Base-by-base conservation (phyloP, 2,329 filamentous ascomycete genomes). In the Biscogniauxia sp. region DNA sequence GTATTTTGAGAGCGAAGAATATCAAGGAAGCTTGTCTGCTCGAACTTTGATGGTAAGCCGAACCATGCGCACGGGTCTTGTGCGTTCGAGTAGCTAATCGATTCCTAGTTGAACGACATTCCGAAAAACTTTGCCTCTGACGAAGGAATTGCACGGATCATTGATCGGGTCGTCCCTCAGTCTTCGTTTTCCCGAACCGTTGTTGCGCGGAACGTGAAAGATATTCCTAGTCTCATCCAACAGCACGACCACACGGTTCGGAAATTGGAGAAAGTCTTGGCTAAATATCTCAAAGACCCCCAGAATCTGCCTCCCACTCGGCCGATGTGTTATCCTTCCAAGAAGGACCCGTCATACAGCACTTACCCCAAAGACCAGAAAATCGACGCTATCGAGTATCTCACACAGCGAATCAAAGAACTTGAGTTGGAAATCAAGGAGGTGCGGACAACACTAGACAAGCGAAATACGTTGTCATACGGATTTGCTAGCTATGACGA, bases 401-500 rank as follows among this genome's bases (percentile, higher is more conserved):
- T 96, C 57, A 96, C 93, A 0, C 85, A 89, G 57, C 88, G 93
- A 19, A 97, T 99, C 71, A 87, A 88, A 67, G 83, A 88, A 54
- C 82, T 99, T 41, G 94, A 98, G 73, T 75, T 87, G 11, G 86
- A 96, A 72, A 93, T 99, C 76, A 92, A 90, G 71, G 87, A 95
- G 64, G 90, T 93, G 1, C 87, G 95, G 13, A 84, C 87, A 49
- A 88, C 87, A 0, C 88, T 99, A 7, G 94, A 98, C 76, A 92
- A 89, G 74, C 88, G 93, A 55, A 92, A 94, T 72, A 89, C 93
- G 17, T 90, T 96, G 84, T 84, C 92, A 0, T 99, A 93, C 72
- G 95, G 95, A 0, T 99, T 99, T 73, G 93, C 94, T 8, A 97
- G 92, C 69, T 99, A 95, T 77, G 88, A 94, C 51, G 89, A 88